Percentiles rank a stretch among this genome's conserved stretches.
phyloP scores from a whole-genome alignment of 306 rosid genomes.

The Dryas octopetala region DNA sequence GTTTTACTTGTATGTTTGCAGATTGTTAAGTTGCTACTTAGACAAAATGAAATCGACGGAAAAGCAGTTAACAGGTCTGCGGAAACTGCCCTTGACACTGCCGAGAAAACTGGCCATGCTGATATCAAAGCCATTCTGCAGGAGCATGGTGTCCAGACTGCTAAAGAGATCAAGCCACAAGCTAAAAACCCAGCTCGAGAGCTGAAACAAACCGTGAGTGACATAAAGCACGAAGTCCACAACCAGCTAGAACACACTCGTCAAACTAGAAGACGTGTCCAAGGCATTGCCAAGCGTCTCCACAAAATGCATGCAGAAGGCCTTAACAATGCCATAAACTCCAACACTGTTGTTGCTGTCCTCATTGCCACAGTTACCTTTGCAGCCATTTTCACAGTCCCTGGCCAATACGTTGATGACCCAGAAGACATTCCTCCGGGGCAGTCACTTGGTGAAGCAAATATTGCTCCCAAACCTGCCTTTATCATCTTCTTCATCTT shows the following conservation, averaged over 20 bases:
- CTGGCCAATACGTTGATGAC: conserved; percentile 83
- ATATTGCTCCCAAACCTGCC: conserved; percentile 58
- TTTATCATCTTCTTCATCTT: conserved; percentile 77
- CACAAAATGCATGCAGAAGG: conserved; percentile 93
- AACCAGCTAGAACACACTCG: conserved; percentile 93
- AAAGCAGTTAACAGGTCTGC: conserved; percentile 58
- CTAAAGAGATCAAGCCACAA: conserved; percentile 58
- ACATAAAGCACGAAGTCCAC: conserved; percentile 91
- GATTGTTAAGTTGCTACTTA: conserved; percentile 75
- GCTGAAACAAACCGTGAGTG: conserved; percentile 91
- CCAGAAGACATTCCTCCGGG: conserved; percentile 50
- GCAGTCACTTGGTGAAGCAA: conserved; percentile 78
- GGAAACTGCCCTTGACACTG: conserved; percentile 92
- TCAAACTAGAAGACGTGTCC: conserved; percentile 87
- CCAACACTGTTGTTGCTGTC: conserved; percentile 93
- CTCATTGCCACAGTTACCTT: conserved; percentile 96
- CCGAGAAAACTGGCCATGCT: conserved; percentile 63
- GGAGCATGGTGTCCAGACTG: conserved; percentile 69
- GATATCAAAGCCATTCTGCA: conserved; percentile 50
- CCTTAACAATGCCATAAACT: conserved; percentile 94
- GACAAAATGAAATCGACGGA: conserved; percentile 41
- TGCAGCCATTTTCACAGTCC: conserved; percentile 92
- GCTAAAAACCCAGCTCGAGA: conserved; percentile 60
- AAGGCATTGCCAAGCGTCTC: conserved; percentile 93
- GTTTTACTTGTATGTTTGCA: conserved; percentile 30